These are phyloP conservation scores for Sonneratia caseolaris DNA, from an alignment of 345 rosid species.

Conservation along the genomic window DNA sequence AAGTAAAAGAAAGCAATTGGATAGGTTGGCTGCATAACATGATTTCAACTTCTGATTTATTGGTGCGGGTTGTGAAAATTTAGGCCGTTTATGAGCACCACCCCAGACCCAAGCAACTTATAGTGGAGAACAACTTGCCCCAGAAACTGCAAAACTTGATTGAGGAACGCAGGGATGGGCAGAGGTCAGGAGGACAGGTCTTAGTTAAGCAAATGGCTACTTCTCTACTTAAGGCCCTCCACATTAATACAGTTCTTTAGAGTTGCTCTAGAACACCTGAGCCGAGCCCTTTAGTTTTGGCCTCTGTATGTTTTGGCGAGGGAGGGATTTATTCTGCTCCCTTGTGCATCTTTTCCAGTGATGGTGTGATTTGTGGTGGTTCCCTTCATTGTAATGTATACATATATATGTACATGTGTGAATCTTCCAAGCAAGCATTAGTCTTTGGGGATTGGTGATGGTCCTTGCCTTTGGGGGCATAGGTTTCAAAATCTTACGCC, in stretches of 20 bases:
- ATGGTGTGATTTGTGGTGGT: background rate
- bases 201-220: constrained; percentile 98
- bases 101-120: constrained; percentile 92
- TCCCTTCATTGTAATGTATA: background rate
- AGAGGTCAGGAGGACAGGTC: constrained; percentile 92
- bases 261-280: background rate
- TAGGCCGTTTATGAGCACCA: constrained; percentile 99
- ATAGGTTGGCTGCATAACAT: background rate
- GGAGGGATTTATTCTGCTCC: background rate
- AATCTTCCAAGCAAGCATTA: too few species aligned
- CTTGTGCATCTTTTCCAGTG: background rate
- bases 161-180: constrained; percentile 96
- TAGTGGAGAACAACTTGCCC: constrained; percentile 89
- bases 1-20: too few species aligned
- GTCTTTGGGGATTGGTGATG: too few species aligned
- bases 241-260: constrained; percentile 81
- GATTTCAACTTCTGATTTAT: background rate
- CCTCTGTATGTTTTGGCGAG: background rate
- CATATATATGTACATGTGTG: too few species aligned
- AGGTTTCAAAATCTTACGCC: too few species aligned
- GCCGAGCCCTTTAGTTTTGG: background rate
- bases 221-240: constrained; percentile 92
- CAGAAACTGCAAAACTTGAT: constrained; percentile 75
- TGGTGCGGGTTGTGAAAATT: background rate
- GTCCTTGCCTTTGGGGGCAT: too few species aligned